phyloP scores from a whole-genome alignment of 2,329 filamentous ascomycete species.

The Tympanopsis confertula region DNA sequence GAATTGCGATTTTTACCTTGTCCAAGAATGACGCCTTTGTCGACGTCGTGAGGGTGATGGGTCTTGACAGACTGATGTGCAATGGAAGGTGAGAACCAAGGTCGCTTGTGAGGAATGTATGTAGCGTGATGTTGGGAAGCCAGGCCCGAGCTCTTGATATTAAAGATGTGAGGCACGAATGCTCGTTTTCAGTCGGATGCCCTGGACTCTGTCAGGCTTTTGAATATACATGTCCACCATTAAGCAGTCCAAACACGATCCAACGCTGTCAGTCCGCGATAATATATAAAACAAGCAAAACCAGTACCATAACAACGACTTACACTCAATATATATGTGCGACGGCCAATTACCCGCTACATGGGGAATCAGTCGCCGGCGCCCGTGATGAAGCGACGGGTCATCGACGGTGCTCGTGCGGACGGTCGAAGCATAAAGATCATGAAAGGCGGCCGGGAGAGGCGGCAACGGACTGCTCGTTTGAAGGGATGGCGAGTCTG shows the following conservation, averaged over 20 bases:
- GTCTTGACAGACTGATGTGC: slow-evolving; percentile 81
- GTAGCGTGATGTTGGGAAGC: slow-evolving; percentile 30
- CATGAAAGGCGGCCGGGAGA: slow-evolving; percentile 70
- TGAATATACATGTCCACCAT: too few species aligned
- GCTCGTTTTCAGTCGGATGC: slow-evolving; percentile 38
- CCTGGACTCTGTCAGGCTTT: slow-evolving; percentile 26
- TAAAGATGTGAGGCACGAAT: slow-evolving; percentile 30
- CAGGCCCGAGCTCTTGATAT: slow-evolving; percentile 22
- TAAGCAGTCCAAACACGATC: too few species aligned
- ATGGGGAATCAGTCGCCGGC: slow-evolving; percentile 73
- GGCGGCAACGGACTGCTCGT: slow-evolving; percentile 65
- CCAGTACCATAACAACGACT: too few species aligned
- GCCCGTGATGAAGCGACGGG: slow-evolving; percentile 72
- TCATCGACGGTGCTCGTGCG: slow-evolving; percentile 71
- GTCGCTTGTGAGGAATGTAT: slow-evolving; percentile 65
- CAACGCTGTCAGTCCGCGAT: too few species aligned
- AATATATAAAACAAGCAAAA: too few species aligned
- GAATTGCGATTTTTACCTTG: slow-evolving; percentile 32
- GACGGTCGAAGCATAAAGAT: slow-evolving; percentile 76
- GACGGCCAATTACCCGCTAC: slow-evolving; percentile 83
- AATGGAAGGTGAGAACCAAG: slow-evolving; percentile 69
- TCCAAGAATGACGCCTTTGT: slow-evolving; percentile 59
- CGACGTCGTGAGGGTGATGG: slow-evolving; percentile 63
- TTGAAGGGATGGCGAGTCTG: too few species aligned
- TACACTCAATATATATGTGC: slow-evolving; percentile 89